phyloP scores from a whole-genome alignment of 2,329 filamentous ascomycete genomes.

The Emmonsiellopsis sp. region DNA sequence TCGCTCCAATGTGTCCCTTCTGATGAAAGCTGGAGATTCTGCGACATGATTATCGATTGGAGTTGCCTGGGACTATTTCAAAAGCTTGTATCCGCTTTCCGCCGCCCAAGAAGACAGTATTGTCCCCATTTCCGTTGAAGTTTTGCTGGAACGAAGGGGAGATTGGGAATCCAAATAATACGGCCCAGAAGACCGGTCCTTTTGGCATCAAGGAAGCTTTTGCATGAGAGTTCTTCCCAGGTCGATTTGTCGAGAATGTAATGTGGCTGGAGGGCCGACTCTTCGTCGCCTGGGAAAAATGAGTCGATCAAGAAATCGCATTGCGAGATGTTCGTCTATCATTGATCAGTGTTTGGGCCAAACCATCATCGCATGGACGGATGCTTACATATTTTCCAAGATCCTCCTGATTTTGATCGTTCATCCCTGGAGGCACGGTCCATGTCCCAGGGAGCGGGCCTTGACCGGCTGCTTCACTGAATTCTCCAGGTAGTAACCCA shows the following conservation, averaged over 20 bases:
- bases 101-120: conserved; percentile 71
- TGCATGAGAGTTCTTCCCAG: conserved; percentile 71
- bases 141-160: conserved; percentile 56
- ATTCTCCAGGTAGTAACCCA: conserved; percentile 83
- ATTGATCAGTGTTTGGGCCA: conserved; percentile 9
- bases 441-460: conserved; percentile 77
- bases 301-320: conserved; percentile 87
- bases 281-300: conserved; percentile 52
- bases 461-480: conserved; percentile 61
- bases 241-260: conserved; percentile 63
- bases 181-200: conserved; percentile 65
- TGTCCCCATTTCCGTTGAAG: conserved; percentile 72
- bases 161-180: conserved; percentile 71
- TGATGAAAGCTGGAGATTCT: background rate
- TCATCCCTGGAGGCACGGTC: conserved; percentile 74
- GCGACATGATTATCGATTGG: background rate
- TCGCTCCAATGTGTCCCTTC: background rate
- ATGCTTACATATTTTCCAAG: conserved; percentile 65
- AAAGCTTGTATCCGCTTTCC: conserved; percentile 13
- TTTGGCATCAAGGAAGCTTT: conserved; percentile 69
- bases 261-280: conserved; percentile 66
- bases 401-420: conserved; percentile 84
- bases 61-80: background rate
- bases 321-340: conserved; percentile 54
- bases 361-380: background rate